Conservation (phyloP, 2,329 filamentous ascomycete species). For the Sphaceloma murrayae region DNA sequence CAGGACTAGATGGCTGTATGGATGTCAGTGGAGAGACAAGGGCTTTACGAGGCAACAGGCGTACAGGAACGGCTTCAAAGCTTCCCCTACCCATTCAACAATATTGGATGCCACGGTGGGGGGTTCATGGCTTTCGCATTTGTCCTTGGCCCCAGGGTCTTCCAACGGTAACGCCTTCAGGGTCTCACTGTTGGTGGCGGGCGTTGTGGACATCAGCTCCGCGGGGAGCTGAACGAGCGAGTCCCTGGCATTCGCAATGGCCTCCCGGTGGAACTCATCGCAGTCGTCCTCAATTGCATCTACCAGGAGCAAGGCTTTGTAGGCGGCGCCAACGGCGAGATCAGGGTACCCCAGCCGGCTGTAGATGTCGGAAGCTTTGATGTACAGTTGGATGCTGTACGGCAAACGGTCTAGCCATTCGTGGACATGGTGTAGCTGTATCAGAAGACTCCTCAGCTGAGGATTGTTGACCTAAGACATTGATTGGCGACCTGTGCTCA, state of each 20-base stretch:
- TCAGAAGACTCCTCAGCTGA: slow-evolving; percentile 16
- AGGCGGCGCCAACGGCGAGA: slow-evolving; percentile 80
- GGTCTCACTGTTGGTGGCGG: not conserved
- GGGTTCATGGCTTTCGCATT: not conserved
- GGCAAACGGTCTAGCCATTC: slow-evolving; percentile 23
- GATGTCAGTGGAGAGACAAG: not conserved
- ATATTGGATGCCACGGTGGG: not conserved
- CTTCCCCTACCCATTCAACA: slow-evolving; percentile 1
- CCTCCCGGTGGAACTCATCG: slow-evolving; percentile 71
- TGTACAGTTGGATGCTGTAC: slow-evolving; percentile 39
- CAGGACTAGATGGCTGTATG: slow-evolving; percentile 18
- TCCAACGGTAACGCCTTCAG: not conserved
- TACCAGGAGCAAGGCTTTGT: slow-evolving; percentile 75
- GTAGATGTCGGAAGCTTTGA: slow-evolving; percentile 62
- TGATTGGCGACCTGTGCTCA: slow-evolving; percentile 18
- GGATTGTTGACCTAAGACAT: slow-evolving; percentile 18
- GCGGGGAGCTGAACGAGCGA: not conserved
- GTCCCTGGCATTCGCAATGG: slow-evolving; percentile 27
- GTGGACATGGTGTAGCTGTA: slow-evolving; percentile 15
- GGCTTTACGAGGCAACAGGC: not conserved
- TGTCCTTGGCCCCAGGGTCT: not conserved
- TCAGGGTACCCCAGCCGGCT: slow-evolving; percentile 75
- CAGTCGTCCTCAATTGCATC: slow-evolving; percentile 71
- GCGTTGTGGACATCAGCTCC: not conserved
- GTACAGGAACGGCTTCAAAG: not conserved